Conservation (phyloP, 2,329 filamentous ascomycete species). For the Colletotrichum truncatum region DNA sequence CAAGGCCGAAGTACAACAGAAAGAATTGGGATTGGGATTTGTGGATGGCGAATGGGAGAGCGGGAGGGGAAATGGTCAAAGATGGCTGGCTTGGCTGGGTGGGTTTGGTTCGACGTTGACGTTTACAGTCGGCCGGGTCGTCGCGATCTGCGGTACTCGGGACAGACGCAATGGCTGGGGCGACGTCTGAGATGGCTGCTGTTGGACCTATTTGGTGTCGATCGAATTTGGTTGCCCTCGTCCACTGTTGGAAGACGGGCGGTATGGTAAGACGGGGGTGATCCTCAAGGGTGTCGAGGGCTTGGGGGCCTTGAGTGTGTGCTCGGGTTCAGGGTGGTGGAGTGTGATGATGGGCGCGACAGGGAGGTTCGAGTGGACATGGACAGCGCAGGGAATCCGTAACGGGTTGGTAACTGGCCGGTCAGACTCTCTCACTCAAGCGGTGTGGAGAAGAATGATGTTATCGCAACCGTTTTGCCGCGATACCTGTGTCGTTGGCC, state of each 20-base stretch:
- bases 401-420: not conserved
- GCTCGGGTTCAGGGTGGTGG: constrained; percentile 2
- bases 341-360: constrained; percentile 8
- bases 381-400: constrained; percentile 8
- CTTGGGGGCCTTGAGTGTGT: constrained; percentile 1
- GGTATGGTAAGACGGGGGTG: constrained; percentile 10
- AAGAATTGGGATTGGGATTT: not conserved
- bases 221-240: constrained; percentile 3
- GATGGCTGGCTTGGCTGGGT: constrained; percentile 23
- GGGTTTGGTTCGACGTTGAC: constrained; percentile 24
- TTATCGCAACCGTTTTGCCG: constrained; percentile 23
- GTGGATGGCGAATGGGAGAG: not conserved
- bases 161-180: not conserved
- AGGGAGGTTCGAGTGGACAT: constrained; percentile 8
- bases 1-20: not conserved
- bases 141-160: constrained; percentile 26
- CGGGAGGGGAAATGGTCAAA: not conserved
- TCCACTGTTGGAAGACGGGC: not conserved
- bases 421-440: constrained; percentile 9
- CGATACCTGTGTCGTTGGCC: not conserved
- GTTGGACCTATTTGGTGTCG: constrained; percentile 5
- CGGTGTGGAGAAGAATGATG: constrained; percentile 29
- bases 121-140: constrained; percentile 12
- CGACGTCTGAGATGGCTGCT: not conserved
- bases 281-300: constrained; percentile 11